Evolutionary conservation across 2,329 filamentous ascomycete genomes (phyloP), one percentile per base, ranked within the genome.

Genomic region (Cercospora beticola): DNA sequence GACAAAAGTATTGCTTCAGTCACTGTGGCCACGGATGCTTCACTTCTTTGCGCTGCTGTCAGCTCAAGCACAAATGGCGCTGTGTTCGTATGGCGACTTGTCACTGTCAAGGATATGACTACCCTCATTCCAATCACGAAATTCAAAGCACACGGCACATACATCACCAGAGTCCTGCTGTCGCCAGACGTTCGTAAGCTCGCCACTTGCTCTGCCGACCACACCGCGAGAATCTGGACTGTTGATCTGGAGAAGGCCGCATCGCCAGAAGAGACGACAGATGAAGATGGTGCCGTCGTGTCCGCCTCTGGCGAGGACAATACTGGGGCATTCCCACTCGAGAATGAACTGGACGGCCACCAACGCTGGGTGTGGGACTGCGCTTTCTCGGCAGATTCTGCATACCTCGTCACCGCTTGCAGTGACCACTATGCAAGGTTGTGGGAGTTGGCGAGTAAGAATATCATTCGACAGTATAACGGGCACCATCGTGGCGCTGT

Each of bases 321-420:
- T 18, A 81, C 78, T 8, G 87, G 85, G 79, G 90, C 85, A 52
- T 95, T 92, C 74, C 91, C 90, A 9, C 87, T 97, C 21, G 92
- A 97, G 80, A 93, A 93, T 2, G 96, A 93, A 1, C 87, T 97
- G 1, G 91, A 91, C 23, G 92, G 92, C 65, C 94, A 97, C 81
- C 94, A 97, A 82, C 89, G 94, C 64, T 97, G 94, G 94, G 94
- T 97, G 0, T 97, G 94, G 94, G 94, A 97, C 79, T 97, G 94
- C 76, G 94, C 94, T 0, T 97, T 97, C 81, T 94, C 91, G 70
- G 94, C 94, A 28, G 94, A 97, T 79, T 94, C 90, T 36, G 94
- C 94, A 0, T 97, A 97, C 77, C 84, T 97, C 6, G 94, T 97
- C 12, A 97, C 94, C 0, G 93, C 94, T 5, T 97, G 93, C 78